Evolutionary conservation across 768 basidiomycete genomes (phyloP), one percentile per base, ranked within the genome.

Genomic region (Mycena rebaudengoi): DNA sequence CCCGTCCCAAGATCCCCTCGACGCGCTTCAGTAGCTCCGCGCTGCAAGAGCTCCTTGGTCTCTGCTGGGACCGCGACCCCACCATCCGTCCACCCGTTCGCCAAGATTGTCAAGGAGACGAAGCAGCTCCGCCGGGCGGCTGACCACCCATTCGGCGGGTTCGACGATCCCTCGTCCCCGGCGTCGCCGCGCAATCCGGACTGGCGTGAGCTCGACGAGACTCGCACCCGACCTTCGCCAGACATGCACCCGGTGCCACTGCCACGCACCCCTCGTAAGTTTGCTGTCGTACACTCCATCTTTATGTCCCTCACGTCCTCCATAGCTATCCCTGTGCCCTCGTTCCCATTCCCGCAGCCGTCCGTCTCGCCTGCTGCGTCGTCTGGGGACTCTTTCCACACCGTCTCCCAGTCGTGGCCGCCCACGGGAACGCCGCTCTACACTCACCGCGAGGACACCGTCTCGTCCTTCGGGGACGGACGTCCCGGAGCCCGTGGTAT

Each of bases 21-120:
- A 68, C 80, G 45, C 69, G 71, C 55, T 68, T 80, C 64, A 71
- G 71, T 41, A 74, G 72, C 10, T 69, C 78, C 1, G 72, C 71
- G 0, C 72, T 82, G 41, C 76, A 78, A 64, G 74, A 80, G 7
- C 75, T 91, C 43, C 75, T 94, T 21, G 74, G 76, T 11, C 43
- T 68, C 4, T 89, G 88, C 67, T 94, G 91, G 91, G 74, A 80
- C 43, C 75, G 73, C 2, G 79, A 86, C 46, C 85, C 89, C 0
- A 62, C 71, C 5, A 58, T 68, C 16, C 83, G 91, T 0, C 86
- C 87, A 7, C 67, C n/a, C 80, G 0, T 93, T 92, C 69, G 70
- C 77, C 13, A 68, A 75, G 26, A 77, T 91, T 28, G 83, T 83
- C 2, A 65, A 71, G 10, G 80, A 79, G 18, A 67, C 90, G 55